phyloP scores from a whole-genome alignment of 2,329 filamentous ascomycete species.

The Colletotrichum sp. region DNA sequence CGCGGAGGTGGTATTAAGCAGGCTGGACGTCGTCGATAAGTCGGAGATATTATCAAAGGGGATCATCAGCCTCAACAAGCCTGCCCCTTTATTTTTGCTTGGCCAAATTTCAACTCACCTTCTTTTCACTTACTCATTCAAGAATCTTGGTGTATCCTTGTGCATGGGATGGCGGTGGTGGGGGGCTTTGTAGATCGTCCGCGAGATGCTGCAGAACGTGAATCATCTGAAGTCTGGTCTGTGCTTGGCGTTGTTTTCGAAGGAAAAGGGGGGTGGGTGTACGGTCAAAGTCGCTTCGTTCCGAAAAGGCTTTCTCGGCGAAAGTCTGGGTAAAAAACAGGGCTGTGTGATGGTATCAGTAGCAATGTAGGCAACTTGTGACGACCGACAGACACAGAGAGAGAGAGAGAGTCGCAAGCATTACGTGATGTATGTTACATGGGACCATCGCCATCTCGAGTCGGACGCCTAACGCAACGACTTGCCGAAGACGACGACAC shows the following conservation, averaged over 20 bases:
- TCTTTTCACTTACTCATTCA: not conserved
- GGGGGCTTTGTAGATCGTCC: not conserved
- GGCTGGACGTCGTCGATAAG: not conserved
- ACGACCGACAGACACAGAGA: not conserved
- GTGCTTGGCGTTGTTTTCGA: not conserved
- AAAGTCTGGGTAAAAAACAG: not conserved
- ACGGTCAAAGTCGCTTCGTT: not conserved
- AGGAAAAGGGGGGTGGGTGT: not conserved
- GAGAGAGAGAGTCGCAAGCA: not conserved
- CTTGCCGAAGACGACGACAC: not conserved
- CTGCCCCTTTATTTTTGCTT: not conserved
- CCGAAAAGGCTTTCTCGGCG: not conserved
- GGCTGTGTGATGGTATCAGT: not conserved
- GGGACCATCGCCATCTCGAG: not conserved
- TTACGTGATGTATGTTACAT: not conserved
- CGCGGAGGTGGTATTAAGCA: not conserved
- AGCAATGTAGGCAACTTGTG: not conserved
- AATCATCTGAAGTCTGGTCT: slow-evolving; percentile 10
- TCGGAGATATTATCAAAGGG: not conserved
- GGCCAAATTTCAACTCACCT: not conserved
- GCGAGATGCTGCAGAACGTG: not conserved
- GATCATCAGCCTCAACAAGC: not conserved
- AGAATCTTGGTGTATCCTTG: not conserved
- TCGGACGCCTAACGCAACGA: not conserved
- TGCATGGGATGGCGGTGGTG: not conserved